A percentile compares a stretch with the other conserved stretches of the same genome.
Conservation (phyloP, 176 grass and related monocot genomes). For the Bolboschoenus planiculmis region DNA sequence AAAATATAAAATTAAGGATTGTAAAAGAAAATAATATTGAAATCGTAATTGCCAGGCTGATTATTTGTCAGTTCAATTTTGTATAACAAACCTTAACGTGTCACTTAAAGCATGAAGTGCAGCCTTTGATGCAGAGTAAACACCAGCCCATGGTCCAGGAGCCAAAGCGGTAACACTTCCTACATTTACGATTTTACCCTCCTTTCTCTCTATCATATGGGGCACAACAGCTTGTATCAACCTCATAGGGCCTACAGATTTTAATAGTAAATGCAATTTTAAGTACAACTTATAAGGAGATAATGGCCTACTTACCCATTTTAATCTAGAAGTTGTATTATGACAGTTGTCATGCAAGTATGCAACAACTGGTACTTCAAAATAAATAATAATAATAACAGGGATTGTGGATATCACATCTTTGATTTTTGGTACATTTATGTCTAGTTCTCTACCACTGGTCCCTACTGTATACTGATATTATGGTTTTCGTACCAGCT, state of each 20-base stretch:
- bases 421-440: too few species aligned
- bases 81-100: slow-evolving; percentile 52
- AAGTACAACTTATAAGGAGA: neutral
- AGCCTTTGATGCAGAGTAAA: slow-evolving; percentile 88
- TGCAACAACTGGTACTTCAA: too few species aligned
- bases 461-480: too few species aligned
- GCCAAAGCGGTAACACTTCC: slow-evolving; percentile 73
- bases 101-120: slow-evolving; percentile 83
- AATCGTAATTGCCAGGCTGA: too few species aligned
- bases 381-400: too few species aligned
- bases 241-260: slow-evolving; percentile 66
- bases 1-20: too few species aligned
- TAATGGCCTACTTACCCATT: neutral
- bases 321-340: too few species aligned
- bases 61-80: neutral
- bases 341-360: too few species aligned
- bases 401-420: too few species aligned
- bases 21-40: too few species aligned
- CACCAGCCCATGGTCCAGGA: slow-evolving; percentile 92
- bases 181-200: slow-evolving; percentile 86
- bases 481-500: too few species aligned
- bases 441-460: too few species aligned
- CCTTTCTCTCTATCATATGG: slow-evolving; percentile 67
- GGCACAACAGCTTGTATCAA: slow-evolving; percentile 81
- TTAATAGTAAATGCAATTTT: neutral